Base-by-base conservation (phyloP, 148 eudicot genomes). In the Nepenthes mirabilis region DNA sequence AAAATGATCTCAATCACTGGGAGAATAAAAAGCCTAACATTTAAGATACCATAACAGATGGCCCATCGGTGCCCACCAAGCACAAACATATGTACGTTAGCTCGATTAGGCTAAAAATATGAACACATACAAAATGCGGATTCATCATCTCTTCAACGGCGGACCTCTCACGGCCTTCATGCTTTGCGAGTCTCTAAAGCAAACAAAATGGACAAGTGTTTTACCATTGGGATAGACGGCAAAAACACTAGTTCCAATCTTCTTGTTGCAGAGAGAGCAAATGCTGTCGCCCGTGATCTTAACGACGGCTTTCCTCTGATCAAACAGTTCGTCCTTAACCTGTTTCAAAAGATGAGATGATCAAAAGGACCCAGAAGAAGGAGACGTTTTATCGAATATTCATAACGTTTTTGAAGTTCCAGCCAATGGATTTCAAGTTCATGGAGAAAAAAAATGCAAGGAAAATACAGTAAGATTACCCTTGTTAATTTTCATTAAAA, bases 171-270 rank as follows among this genome's bases (percentile, higher is more conserved):
- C 91, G 37, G 95, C 90, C 68, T 86, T 94, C 97, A 94, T 89
- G 74, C 61, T 89, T 72, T 89, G 99, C 2, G 99, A 84, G 63
- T 94, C 99, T 68, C 79, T 82, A 71, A 94, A 94, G 82, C 99
- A 94, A 64, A 85, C 95, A 66, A 94, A 94, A 67, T 94, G 99
- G 60, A 94, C 99, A 36, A 94, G 70, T 23, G 97, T 94, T 65
- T 77, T 81, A 2, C 91, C 89, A 47, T 94, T 94, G 3, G 99
- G 99, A 65, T 89, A 94, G 64, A 94, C 95, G n/a, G 99, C 97
- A 74, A 94, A 94, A 23, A 90, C 99, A 69, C 99, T 94, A n/a
- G 86, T 78, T 59, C 99, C 99, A 12, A 94, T 82, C 80, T 94
- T 89, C 76, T 94, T 94, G 80, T 79, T 82, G 82, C 99, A 94